Percentiles rank a stretch among this genome's conserved stretches.
Conservation (phyloP, 768 basidiomycete species). For the Suillus hirtellus region DNA sequence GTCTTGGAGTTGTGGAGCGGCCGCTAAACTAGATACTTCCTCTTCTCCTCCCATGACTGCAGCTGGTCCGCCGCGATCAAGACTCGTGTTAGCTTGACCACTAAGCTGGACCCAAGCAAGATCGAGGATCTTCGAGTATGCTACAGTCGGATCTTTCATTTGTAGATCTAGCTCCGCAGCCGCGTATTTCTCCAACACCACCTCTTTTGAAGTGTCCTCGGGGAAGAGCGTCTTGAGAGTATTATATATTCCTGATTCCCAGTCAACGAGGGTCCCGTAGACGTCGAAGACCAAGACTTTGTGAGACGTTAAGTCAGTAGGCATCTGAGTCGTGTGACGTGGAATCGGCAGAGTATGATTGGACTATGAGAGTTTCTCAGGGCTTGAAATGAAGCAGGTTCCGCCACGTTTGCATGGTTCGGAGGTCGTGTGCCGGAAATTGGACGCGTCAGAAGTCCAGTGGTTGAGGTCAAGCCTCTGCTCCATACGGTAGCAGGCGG, state of each 20-base stretch:
- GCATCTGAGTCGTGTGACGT: not conserved
- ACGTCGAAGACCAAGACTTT: constrained; percentile 68
- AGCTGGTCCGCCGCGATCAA: constrained; percentile 39
- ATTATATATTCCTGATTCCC: constrained; percentile 68
- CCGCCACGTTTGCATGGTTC: not conserved
- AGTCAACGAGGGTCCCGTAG: constrained; percentile 76
- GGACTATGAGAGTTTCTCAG: no score
- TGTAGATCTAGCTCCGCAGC: constrained; percentile 60
- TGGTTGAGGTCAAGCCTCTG: not conserved
- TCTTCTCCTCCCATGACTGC: constrained; percentile 29
- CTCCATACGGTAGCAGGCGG: not conserved
- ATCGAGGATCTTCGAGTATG: constrained; percentile 63
- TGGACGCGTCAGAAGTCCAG: not conserved
- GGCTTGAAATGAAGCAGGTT: not conserved
- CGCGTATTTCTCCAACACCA: constrained; percentile 52
- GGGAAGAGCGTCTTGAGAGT: constrained; percentile 39
- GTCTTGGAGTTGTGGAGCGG: not conserved
- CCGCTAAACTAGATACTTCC: constrained; percentile 14
- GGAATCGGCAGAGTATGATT: no score
- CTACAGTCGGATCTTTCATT: constrained; percentile 53
- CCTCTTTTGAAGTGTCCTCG: constrained; percentile 22
- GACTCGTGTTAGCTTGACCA: constrained; percentile 24
- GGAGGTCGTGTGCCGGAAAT: constrained; percentile 22
- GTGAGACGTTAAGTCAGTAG: no score
- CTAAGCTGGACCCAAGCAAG: constrained; percentile 34